These are phyloP conservation scores for Suillus sp. DNA, from an alignment of 768 basidiomycete species.

Conservation along the genomic window DNA sequence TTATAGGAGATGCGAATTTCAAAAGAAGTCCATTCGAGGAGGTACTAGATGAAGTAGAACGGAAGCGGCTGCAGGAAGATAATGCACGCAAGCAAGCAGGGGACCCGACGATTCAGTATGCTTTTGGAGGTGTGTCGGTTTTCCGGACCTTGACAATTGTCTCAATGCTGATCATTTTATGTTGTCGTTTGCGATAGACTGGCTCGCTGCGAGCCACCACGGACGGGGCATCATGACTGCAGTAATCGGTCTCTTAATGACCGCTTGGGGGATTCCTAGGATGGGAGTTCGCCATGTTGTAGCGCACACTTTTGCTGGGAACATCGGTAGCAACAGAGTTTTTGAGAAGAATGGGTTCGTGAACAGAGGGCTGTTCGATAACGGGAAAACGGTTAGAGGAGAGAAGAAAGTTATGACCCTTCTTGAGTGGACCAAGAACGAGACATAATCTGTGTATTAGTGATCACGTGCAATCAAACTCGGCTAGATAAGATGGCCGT, in stretches of 20 bases:
- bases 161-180: background rate
- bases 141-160: background rate
- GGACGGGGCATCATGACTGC: conserved; percentile 73
- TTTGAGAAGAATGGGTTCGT: conserved; percentile 69
- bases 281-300: conserved; percentile 54
- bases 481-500: background rate
- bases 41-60: conserved; percentile 39
- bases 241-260: conserved; percentile 54
- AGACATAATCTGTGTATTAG: background rate
- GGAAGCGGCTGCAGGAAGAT: conserved; percentile 35
- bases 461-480: background rate
- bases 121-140: conserved; percentile 52
- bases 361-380: conserved; percentile 39
- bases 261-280: conserved; percentile 63
- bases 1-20: conserved; percentile 46
- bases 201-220: conserved; percentile 60
- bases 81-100: conserved; percentile 47
- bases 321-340: conserved; percentile 61
- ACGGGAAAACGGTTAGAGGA: conserved; percentile 42
- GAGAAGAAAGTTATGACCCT: conserved; percentile 37
- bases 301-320: conserved; percentile 50
- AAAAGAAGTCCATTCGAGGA: conserved; percentile 30
- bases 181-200: conserved; percentile 45
- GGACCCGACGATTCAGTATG: conserved; percentile 61
- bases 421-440: conserved; percentile 34